A percentile compares a stretch with the other conserved stretches of the same genome.
These are phyloP conservation scores for Candida peoriensis DNA, from an alignment of 805 yeast species.

Conservation along the genomic window DNA sequence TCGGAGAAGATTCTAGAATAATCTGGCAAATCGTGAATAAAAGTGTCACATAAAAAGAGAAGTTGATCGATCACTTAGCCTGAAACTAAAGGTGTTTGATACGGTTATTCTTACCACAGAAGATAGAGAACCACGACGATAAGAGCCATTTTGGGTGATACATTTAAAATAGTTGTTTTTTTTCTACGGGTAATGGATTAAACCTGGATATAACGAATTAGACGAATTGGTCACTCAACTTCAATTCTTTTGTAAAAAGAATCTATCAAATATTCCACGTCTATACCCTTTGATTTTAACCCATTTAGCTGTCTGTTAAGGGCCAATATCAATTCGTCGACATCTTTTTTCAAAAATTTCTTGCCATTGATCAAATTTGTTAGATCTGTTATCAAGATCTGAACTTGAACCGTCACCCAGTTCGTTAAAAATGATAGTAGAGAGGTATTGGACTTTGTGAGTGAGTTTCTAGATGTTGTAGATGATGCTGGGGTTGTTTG, in stretches of 20 bases:
- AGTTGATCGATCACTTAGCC: too few relatives aligned
- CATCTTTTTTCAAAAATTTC: conserved; percentile 44
- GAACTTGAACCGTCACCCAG: conserved; percentile 69
- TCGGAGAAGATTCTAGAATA: too few relatives aligned
- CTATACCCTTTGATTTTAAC: conserved; percentile 63
- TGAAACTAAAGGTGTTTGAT: too few relatives aligned
- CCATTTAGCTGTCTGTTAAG: conserved; percentile 55
- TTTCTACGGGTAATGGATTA: too few relatives aligned
- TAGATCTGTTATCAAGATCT: conserved; percentile 52
- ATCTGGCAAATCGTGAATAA: too few relatives aligned
- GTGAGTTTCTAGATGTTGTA: too few relatives aligned
- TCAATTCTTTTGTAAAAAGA: conserved; percentile 21
- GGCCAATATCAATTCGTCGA: conserved; percentile 49
- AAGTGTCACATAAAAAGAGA: too few relatives aligned
- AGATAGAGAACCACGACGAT: too few relatives aligned
- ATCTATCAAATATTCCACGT: conserved; percentile 42
- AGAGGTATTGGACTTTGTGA: conserved; percentile 1
- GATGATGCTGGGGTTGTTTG: conserved; percentile 41
- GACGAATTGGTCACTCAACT: conserved; percentile 7
- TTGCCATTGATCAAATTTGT: conserved; percentile 66
- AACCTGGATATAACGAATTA: too few relatives aligned
- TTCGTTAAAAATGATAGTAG: conserved; percentile 19
- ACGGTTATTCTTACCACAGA: too few relatives aligned
- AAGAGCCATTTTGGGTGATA: too few relatives aligned
- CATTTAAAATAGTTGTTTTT: not conserved